Evolutionary conservation across 2,329 filamentous ascomycete species (phyloP).

Genomic region (Pseudocercospora ulei): DNA sequence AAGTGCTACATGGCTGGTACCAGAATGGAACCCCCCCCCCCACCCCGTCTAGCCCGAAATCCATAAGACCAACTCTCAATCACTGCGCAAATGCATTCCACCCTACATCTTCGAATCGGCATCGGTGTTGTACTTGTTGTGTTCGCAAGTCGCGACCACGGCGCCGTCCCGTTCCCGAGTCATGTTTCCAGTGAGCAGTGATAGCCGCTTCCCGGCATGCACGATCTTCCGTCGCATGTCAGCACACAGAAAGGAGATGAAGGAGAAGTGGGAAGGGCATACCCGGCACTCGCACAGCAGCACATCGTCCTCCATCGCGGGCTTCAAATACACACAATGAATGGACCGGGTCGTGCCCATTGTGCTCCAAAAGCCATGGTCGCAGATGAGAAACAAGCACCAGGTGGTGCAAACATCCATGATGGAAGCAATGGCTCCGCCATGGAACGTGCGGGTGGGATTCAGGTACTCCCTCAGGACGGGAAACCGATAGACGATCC

Average conservation of each 20-base stretch:
- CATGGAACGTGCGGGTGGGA: constrained; percentile 23
- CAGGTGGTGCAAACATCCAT: constrained; percentile 25
- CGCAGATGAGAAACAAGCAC: constrained; percentile 18
- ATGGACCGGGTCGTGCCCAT: constrained; percentile 24
- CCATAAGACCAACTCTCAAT: not conserved
- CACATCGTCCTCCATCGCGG: constrained; percentile 22
- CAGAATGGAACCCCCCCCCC: not conserved
- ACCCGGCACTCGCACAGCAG: constrained; percentile 24
- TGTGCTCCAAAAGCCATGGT: constrained; percentile 24
- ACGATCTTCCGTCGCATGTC: constrained; percentile 18
- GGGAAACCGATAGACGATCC: constrained; percentile 22
- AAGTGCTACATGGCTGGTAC: constrained; percentile 17
- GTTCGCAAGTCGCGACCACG: constrained; percentile 24
- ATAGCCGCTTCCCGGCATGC: constrained; percentile 24
- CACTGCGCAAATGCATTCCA: too few species aligned
- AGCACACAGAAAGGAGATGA: not conserved
- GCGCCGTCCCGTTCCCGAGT: constrained; percentile 24
- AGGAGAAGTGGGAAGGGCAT: constrained; percentile 3
- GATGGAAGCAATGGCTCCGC: constrained; percentile 22
- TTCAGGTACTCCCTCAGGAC: constrained; percentile 25
- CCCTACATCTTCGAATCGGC: constrained; percentile 20
- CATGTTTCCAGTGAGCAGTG: constrained; percentile 22
- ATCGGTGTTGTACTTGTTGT: constrained; percentile 27
- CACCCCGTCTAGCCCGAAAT: not conserved
- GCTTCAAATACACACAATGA: constrained; percentile 22